phyloP scores from a whole-genome alignment of 257 asterid genomes.

The Orobanche coerulescens region DNA sequence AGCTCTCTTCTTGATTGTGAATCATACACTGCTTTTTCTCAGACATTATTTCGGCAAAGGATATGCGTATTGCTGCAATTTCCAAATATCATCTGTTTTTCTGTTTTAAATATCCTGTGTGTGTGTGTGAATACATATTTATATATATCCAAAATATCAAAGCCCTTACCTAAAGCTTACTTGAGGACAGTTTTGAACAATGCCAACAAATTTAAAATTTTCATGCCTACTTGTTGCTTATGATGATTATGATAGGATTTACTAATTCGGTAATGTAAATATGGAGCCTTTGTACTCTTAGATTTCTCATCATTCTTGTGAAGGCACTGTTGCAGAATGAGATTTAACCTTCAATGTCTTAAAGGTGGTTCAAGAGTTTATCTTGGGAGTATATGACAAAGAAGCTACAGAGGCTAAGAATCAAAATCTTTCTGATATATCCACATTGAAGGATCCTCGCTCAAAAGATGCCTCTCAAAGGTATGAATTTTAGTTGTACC shows the following conservation, averaged over 20 bases:
- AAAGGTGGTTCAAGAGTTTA: constrained; percentile 83
- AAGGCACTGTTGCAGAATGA: neutral
- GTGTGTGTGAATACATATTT: neutral
- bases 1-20: constrained; percentile 18
- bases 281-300: neutral
- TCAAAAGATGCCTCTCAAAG: constrained; percentile 99
- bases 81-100: neutral
- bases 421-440: constrained; percentile 67
- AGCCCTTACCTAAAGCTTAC: neutral
- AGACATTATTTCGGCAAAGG: neutral
- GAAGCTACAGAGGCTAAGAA: constrained; percentile 77
- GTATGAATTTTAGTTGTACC: constrained; percentile 31
- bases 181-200: neutral
- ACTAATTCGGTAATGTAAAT: neutral
- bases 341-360: constrained; percentile 11
- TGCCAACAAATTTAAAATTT: neutral
- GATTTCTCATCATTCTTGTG: neutral
- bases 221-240: neutral
- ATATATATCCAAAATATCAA: neutral
- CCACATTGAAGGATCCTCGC: constrained; percentile 89
- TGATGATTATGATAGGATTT: constrained; percentile 10
- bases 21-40: neutral
- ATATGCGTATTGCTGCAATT: constrained; percentile 10
- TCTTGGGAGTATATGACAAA: constrained; percentile 77
- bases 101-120: neutral